Evolutionary conservation across 176 grass and related monocot genomes (phyloP), one percentile per base, ranked within the genome.

Genomic region (Alloteropsis semialata): DNA sequence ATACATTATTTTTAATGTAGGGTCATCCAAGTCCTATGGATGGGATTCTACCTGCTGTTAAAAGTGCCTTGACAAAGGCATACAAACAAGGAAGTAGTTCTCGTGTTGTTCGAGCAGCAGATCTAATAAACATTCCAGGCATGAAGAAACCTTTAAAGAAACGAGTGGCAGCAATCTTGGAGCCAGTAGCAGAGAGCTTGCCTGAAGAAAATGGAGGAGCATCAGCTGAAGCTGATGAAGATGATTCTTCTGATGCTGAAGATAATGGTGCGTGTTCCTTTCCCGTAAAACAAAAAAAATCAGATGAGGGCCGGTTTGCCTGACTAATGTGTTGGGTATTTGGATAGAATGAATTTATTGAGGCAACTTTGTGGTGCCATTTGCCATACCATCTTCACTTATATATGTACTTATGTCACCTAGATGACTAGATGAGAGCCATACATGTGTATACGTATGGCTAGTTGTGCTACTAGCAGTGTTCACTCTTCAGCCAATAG

Each of bases 11-110:
- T 74, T 54, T 76, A 50, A 22, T 83, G 63, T 53, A 99, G 97
- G 93, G 89, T 33, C 85, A 90, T 82, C 83, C 83, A 75, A 96
- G 89, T 94, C 93, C 93, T 74, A 92, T 96, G 93, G 97, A 99
- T 82, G 91, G 87, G 78, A 92, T 96, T 83, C 93, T 86, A 79
- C 85, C 97, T 61, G 87, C 93, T 65, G 93, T 99, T 65, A 99
- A 99, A 88, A 87, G 93, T 53, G 97, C 97, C 38, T 79, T 99
- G 75, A 99, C 97, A 42, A 96, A 85, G 69, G 93, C 97, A 71
- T 96, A 99, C 83, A 99, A 99, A 85, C 91, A 96, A 85, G 93
- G 89, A 56, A 99, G 97, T 66, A 88, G 63, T 79, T 94, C 80
- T 65, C 91, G 93, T 81, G 87, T 94, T 72, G 78, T 96, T 75